These are phyloP conservation scores for Cladochytrium replicatum DNA, from an alignment of 192 early-diverging fungal species.

Conservation along the genomic window DNA sequence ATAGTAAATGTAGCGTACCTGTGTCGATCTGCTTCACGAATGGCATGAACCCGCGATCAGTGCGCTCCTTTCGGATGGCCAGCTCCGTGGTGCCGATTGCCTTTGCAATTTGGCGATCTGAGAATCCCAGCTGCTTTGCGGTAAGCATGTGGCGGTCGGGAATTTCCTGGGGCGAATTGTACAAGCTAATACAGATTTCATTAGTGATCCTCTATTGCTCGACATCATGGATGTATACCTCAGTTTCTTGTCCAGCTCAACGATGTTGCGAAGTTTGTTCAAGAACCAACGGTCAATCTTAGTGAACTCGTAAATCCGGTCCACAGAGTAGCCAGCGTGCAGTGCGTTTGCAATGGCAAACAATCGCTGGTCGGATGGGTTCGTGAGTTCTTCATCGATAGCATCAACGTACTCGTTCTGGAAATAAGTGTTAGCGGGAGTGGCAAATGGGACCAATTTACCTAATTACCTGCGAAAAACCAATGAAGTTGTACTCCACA, in stretches of 20 bases:
- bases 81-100: slow-evolving; percentile 75
- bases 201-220: too few species aligned
- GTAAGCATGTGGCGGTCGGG: slow-evolving; percentile 51
- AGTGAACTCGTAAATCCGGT: slow-evolving; percentile 82
- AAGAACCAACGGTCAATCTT: slow-evolving; percentile 97
- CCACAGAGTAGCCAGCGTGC: slow-evolving; percentile 85
- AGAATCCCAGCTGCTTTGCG: slow-evolving; percentile 95
- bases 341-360: slow-evolving; percentile 96
- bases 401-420: slow-evolving; percentile 59
- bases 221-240: too few species aligned
- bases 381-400: slow-evolving; percentile 77
- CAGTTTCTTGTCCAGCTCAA: slow-evolving; percentile 65
- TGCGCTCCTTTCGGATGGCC: slow-evolving; percentile 72
- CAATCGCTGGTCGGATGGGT: slow-evolving; percentile 88
- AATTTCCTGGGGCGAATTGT: too few species aligned
- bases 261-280: slow-evolving; percentile 83
- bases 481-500: slow-evolving; percentile 77
- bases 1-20: slow-evolving; percentile 31
- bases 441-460: too few species aligned
- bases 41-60: slow-evolving; percentile 71
- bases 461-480: slow-evolving; percentile 56
- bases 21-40: slow-evolving; percentile 99
- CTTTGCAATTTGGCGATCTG: slow-evolving; percentile 76
- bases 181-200: not conserved
- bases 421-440: slow-evolving; percentile 12